phyloP scores from a whole-genome alignment of 2,329 filamentous ascomycete genomes.

The Canariomyces notabilis region DNA sequence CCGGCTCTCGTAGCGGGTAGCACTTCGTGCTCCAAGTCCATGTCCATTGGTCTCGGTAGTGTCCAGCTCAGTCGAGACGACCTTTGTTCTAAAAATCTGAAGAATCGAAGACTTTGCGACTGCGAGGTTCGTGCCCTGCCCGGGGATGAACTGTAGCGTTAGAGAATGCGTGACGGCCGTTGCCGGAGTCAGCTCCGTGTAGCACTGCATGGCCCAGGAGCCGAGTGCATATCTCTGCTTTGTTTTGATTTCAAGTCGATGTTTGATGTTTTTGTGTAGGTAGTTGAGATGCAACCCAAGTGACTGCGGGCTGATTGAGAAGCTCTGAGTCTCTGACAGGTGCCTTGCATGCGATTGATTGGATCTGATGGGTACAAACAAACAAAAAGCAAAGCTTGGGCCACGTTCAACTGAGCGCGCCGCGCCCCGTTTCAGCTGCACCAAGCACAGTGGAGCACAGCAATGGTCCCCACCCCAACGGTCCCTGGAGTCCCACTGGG shows the following conservation, averaged over 20 bases:
- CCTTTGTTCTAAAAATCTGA: conserved; percentile 78
- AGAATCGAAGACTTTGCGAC: conserved; percentile 90
- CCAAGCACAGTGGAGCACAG: too few species aligned
- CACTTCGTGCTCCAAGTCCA: conserved; percentile 36
- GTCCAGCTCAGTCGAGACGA: conserved; percentile 60
- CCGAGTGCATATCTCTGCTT: conserved; percentile 24
- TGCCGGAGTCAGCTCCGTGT: conserved; percentile 90
- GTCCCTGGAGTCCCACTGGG: background rate
- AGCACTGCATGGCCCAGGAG: conserved; percentile 75
- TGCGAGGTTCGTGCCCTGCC: conserved; percentile 75
- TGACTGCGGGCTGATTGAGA: background rate
- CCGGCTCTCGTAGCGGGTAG: conserved; percentile 47
- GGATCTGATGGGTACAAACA: too few species aligned
- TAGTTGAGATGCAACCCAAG: conserved; percentile 1
- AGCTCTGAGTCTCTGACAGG: too few species aligned
- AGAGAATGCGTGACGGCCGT: conserved; percentile 90
- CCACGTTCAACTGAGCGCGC: background rate
- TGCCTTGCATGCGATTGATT: too few species aligned
- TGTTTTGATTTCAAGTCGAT: background rate
- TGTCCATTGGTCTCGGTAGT: conserved; percentile 25
- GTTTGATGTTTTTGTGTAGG: background rate
- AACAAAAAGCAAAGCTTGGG: too few species aligned
- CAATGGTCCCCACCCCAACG: background rate
- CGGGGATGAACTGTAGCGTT: conserved; percentile 68
- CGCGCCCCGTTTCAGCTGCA: too few species aligned